Base-by-base conservation (phyloP, 1,139 yeast genomes). In the Blastobotrys illinoisensis region DNA sequence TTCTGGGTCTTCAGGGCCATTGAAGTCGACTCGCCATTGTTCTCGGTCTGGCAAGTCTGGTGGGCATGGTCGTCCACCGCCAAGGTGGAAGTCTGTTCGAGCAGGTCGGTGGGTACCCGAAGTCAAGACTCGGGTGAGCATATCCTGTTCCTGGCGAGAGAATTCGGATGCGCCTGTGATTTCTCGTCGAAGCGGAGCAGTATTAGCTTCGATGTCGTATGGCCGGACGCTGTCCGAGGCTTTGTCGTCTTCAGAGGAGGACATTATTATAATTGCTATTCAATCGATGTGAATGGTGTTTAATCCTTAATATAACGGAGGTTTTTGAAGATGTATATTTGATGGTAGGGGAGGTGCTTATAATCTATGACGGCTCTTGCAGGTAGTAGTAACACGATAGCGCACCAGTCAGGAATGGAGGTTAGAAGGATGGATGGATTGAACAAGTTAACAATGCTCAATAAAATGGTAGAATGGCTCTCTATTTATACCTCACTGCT, bases 1-100 rank as follows among this genome's bases (percentile, higher is more conserved):
- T 0, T 57, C 49, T 1, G 82, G 82, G 63, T 81, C 85, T 28
- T 75, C 71, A 0, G 78, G 78, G 1, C 82, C 82, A 58, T 75
- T 77, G 60, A 69, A 80, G 9, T 78, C 70, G 16, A 82, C 86
- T 3, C 73, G 69, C 62, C 79, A 81, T 1, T 67, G 68, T 9
- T 72, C 75, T 32, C 73, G 66, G 49, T 75, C 76, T 1, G 79
- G 79, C 18, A 79, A 66, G 32, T 67, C 54, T 1, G 82, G 77
- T 1, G 86, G 86, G 57, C 73, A 77, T 7, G 68, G 73, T 60
- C 74, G 72, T 16, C 76, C 80, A 2, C 72, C 77, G 21, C 85
- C 85, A 64, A 66, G 56, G 9, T 24, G n/a, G 16, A 32, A 32
- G 40, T 32, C 40, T 11, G 40, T 13, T 32, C 40, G 40, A 32